A percentile compares a stretch with the other conserved stretches of the same genome.
Conservation (phyloP, 2,329 filamentous ascomycete genomes). For the Leptodontidium sp. region DNA sequence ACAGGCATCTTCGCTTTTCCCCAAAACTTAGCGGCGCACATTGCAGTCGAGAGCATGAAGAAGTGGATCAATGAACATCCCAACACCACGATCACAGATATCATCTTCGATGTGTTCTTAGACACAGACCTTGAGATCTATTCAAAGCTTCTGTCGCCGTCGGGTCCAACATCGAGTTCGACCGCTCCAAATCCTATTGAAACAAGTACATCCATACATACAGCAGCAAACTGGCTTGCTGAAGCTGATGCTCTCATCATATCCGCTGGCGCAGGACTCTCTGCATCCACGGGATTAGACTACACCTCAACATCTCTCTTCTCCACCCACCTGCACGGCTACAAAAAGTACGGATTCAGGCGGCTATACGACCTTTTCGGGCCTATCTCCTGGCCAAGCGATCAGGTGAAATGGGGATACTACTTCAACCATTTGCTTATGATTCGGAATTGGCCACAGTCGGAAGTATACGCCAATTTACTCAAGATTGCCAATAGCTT, state of each 20-base stretch:
- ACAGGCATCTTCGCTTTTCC: slow-evolving; percentile 18
- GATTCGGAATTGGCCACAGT: slow-evolving; percentile 15
- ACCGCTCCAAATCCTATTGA: background rate
- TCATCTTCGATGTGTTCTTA: slow-evolving; percentile 18
- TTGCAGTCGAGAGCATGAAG: background rate
- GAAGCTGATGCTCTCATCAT: slow-evolving; percentile 3
- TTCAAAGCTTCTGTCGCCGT: background rate
- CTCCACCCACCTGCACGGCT: background rate
- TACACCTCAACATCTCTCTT: slow-evolving; percentile 19
- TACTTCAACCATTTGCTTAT: slow-evolving; percentile 19
- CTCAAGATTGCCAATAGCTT: background rate
- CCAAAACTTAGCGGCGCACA: slow-evolving; percentile 4
- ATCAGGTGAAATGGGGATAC: slow-evolving; percentile 18
- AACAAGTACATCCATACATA: background rate
- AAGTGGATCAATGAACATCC: slow-evolving; percentile 1
- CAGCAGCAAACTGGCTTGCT: slow-evolving; percentile 8
- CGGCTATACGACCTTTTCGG: slow-evolving; percentile 17
- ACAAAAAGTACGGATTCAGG: slow-evolving; percentile 10
- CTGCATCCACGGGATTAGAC: slow-evolving; percentile 15
- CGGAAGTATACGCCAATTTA: background rate
- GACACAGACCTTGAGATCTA: slow-evolving; percentile 13
- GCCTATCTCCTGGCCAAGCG: slow-evolving; percentile 12
- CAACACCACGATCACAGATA: slow-evolving; percentile 13
- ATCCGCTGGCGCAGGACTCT: slow-evolving; percentile 20
- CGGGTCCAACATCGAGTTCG: background rate